Evolutionary conservation across 1,284 basidiomycete genomes (phyloP), one percentile per base, ranked within the genome.

Genomic region (Kalmanozyma brasiliensis): DNA sequence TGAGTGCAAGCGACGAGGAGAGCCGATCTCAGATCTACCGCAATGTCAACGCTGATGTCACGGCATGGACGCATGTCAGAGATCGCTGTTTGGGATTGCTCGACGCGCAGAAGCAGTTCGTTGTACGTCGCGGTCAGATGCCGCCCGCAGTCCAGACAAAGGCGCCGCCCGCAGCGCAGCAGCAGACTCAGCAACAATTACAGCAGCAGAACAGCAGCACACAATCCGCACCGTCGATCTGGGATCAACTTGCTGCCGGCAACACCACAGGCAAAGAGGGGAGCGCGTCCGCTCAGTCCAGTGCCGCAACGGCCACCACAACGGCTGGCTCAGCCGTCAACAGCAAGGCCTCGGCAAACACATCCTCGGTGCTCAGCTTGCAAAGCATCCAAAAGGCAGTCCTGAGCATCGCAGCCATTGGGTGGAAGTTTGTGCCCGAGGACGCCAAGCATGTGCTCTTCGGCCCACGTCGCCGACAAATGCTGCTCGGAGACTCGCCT

Each of bases 371-470:
- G 26, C 46, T 58, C 29, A 66, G 49, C 40, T 5, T 33, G 1
- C 26, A 49, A 2, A 52, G 30, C 43, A n/a, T 61, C 8, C 16
- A 6, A 2, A 52, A 40, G 9, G 24, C 20, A 1, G 8, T 49
- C 14, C 19, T 48, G 6, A n/a, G 40, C 32, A 7, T 68, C 1
- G 20, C 49, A 7, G 22, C 26, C 8, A 35, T 49, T 2, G 53
- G 33, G 1, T 71, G 67, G 64, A 36, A 37, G 16, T 13, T 56
- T 3, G 13, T 75, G 5, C 73, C 75, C 0, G 30, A 38, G 1
- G 75, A 77, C 22, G 73, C 70, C 9, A 69, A 72, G 49, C 75
- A 77, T 35, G 75, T 70, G 9, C 52, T 77, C 0, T 66, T 73
- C 8, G 73, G 73, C 6, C 59, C 65, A 17, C 49, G 57, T 29